These are phyloP conservation scores for Gaertneriomyces semiglobifer DNA, from an alignment of 192 early-diverging fungal species.

Conservation along the genomic window DNA sequence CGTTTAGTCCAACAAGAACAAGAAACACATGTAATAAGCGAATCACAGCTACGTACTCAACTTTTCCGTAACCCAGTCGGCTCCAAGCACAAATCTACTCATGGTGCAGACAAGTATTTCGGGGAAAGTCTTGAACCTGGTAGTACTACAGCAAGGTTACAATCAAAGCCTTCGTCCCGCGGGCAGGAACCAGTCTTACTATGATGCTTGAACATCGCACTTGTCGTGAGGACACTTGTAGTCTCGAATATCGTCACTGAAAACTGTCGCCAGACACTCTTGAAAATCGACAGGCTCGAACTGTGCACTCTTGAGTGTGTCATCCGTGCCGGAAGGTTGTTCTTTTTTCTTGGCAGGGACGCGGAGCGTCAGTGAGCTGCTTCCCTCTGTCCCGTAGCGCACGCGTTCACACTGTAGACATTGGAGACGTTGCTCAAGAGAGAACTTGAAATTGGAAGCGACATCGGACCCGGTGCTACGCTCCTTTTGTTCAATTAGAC, in stretches of 20 bases:
- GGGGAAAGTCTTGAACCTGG: slow-evolving; percentile 64
- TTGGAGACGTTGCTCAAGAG: slow-evolving; percentile 77
- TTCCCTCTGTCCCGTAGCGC: slow-evolving; percentile 60
- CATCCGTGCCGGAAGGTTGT: slow-evolving; percentile 58
- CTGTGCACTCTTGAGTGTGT: background rate
- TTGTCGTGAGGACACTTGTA: slow-evolving; percentile 68
- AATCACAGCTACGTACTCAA: slow-evolving; percentile 30
- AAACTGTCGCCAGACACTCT: slow-evolving; percentile 69
- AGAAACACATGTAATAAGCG: background rate
- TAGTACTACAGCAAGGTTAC: slow-evolving; percentile 21
- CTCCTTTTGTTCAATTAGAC: slow-evolving; percentile 75
- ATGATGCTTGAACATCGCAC: slow-evolving; percentile 27
- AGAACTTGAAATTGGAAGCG: slow-evolving; percentile 75
- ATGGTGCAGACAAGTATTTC: slow-evolving; percentile 70
- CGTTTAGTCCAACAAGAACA: background rate
- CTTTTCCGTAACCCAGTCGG: slow-evolving; percentile 50
- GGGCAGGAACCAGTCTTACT: slow-evolving; percentile 14
- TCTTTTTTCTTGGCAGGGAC: slow-evolving; percentile 72
- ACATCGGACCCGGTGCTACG: slow-evolving; percentile 66
- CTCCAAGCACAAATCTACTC: slow-evolving; percentile 47
- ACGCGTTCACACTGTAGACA: slow-evolving; percentile 81
- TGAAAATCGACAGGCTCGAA: slow-evolving; percentile 60
- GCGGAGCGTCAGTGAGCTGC: slow-evolving; percentile 51
- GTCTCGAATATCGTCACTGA: slow-evolving; percentile 61
- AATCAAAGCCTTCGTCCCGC: too few relatives aligned